Percentiles rank a stretch among this genome's conserved stretches.
phyloP scores from a whole-genome alignment of 164 flowering plant genomes.

The Magnolia kwangsiensis region DNA sequence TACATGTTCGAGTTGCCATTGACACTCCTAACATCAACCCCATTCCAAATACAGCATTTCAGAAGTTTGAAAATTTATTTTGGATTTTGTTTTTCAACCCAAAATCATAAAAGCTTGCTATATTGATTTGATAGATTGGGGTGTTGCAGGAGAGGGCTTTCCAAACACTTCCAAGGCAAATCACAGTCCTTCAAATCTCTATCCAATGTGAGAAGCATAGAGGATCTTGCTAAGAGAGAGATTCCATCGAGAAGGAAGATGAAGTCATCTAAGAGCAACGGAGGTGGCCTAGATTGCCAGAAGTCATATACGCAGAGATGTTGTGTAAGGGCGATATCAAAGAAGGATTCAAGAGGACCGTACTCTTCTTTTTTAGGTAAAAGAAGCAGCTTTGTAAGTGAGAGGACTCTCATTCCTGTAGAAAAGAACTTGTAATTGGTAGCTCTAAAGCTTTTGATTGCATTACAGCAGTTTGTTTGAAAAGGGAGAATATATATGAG shows the following conservation, averaged over 20 bases:
- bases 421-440: conserved; percentile 23
- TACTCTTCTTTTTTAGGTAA: conserved; percentile 31
- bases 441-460: background rate
- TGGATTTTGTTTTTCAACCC: too few species aligned
- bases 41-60: too few species aligned
- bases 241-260: conserved; percentile 42
- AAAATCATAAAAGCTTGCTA: background rate
- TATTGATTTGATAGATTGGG: too few species aligned
- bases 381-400: conserved; percentile 20
- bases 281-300: conserved; percentile 36
- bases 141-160: conserved; percentile 74
- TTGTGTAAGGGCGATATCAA: conserved; percentile 35
- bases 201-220: conserved; percentile 49
- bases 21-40: too few species aligned
- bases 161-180: conserved; percentile 66
- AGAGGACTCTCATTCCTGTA: conserved; percentile 38
- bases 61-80: too few species aligned
- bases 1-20: too few species aligned
- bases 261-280: conserved; percentile 64
- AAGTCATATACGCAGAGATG: conserved; percentile 46
- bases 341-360: conserved; percentile 45
- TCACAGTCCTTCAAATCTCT: conserved; percentile 73
- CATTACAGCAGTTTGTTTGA: too few species aligned
- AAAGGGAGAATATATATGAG: too few species aligned
- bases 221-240: conserved; percentile 68